Conservation (phyloP, 768 basidiomycete genomes). For the Sarcodon sp. region DNA sequence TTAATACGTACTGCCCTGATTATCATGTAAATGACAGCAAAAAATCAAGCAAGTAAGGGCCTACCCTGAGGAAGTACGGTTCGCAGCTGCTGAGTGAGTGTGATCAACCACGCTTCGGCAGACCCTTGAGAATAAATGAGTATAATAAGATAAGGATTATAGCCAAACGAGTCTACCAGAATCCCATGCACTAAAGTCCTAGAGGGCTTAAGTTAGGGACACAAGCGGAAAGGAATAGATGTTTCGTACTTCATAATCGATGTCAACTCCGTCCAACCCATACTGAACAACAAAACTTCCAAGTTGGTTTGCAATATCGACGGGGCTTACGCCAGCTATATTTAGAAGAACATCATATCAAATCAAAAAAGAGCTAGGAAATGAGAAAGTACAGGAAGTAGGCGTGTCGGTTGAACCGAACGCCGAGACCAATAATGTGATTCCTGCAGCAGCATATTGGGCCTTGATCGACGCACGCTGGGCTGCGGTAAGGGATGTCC, state of each 20-base stretch:
- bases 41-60: too few species aligned
- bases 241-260: slow-evolving; percentile 32
- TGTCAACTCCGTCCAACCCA: slow-evolving; percentile 35
- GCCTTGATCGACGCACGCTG: slow-evolving; percentile 36
- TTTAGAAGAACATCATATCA: too few species aligned
- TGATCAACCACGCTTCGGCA: slow-evolving; percentile 34
- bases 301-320: slow-evolving; percentile 25
- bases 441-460: slow-evolving; percentile 43
- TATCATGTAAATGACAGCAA: too few species aligned
- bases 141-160: too few species aligned
- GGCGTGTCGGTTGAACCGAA: slow-evolving; percentile 42
- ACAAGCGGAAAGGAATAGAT: not conserved
- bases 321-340: slow-evolving; percentile 23
- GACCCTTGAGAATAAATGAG: slow-evolving; percentile 16
- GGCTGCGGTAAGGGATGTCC: slow-evolving; percentile 30
- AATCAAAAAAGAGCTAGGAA: too few species aligned
- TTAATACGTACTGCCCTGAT: too few species aligned
- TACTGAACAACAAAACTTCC: slow-evolving; percentile 33
- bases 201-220: not conserved
- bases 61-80: slow-evolving; percentile 11
- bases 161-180: slow-evolving; percentile 13
- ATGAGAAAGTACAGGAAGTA: slow-evolving; percentile 11
- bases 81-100: slow-evolving; percentile 23
- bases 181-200: slow-evolving; percentile 55
- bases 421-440: slow-evolving; percentile 50